Percentiles rank a stretch among this genome's conserved stretches.
Conservation (phyloP, 208 protist genomes). For the Phytomonas francai region DNA sequence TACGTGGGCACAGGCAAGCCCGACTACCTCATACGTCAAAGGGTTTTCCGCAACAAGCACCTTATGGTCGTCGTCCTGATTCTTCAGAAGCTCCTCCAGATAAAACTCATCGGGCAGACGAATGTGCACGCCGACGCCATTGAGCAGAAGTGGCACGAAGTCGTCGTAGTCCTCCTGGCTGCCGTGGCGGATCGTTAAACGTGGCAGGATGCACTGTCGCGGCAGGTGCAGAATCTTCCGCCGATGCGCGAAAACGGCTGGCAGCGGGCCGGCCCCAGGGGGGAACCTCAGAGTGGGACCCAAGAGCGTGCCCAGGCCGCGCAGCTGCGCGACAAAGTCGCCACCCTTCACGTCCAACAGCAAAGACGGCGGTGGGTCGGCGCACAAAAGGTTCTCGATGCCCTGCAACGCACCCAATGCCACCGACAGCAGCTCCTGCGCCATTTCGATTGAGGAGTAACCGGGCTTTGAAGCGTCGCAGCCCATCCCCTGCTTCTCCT, state of each 20-base stretch:
- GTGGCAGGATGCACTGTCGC: slow-evolving; percentile 27
- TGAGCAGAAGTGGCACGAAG: slow-evolving; percentile 69
- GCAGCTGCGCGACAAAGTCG: slow-evolving; percentile 6
- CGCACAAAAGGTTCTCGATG: slow-evolving; percentile 38
- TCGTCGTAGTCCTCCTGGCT: slow-evolving; percentile 88
- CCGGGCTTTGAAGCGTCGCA: neutral
- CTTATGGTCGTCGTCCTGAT: slow-evolving; percentile 71
- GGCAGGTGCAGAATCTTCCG: slow-evolving; percentile 26
- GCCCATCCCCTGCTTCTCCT: slow-evolving; percentile 1
- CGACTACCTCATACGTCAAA: slow-evolving; percentile 62
- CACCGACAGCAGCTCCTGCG: slow-evolving; percentile 29
- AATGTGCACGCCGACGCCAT: slow-evolving; percentile 64
- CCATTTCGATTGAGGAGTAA: slow-evolving; percentile 24
- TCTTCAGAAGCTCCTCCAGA: slow-evolving; percentile 81
- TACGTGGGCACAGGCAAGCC: slow-evolving; percentile 64
- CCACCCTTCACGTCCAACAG: slow-evolving; percentile 6
- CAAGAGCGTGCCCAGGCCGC: slow-evolving; percentile 2
- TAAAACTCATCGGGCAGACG: slow-evolving; percentile 66
- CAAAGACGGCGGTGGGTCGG: neutral
- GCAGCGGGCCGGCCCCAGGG: neutral
- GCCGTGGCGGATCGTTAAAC: slow-evolving; percentile 59
- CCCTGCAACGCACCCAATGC: slow-evolving; percentile 33
- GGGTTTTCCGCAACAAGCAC: slow-evolving; percentile 78
- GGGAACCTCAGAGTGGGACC: slow-evolving; percentile 1
- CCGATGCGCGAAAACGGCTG: neutral